These are phyloP conservation scores for Spergularia marina DNA, from an alignment of 148 eudicot species.

Conservation along the genomic window DNA sequence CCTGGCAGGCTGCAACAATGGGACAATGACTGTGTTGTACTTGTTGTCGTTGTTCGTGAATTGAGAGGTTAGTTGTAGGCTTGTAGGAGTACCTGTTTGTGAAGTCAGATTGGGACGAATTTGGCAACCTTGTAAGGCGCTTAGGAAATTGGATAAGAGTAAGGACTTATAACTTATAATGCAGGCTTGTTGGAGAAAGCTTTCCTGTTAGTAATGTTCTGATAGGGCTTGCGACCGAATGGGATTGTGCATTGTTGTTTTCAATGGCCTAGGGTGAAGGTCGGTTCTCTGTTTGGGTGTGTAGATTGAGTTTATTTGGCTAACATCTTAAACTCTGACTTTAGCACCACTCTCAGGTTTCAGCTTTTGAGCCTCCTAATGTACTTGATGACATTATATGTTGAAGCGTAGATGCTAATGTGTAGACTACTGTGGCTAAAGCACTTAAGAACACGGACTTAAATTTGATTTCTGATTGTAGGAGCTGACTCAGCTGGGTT, in stretches of 20 bases:
- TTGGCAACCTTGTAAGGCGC: background rate
- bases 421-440: background rate
- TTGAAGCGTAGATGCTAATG: background rate
- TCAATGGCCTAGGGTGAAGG: background rate
- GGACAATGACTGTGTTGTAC: background rate
- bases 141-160: background rate
- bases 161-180: background rate
- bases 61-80: background rate
- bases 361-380: background rate
- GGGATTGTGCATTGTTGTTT: background rate
- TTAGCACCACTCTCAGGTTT: no score
- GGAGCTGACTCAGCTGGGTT: slow-evolving; percentile 82
- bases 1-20: background rate
- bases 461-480: slow-evolving; percentile 29
- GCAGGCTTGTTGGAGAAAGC: background rate
- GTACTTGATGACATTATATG: background rate
- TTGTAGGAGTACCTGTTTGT: background rate
- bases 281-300: background rate
- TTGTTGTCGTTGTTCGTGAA: background rate
- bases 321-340: background rate
- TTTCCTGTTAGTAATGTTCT: background rate
- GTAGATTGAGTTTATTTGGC: background rate
- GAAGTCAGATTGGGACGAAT: background rate
- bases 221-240: background rate
- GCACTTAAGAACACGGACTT: background rate